Base-by-base conservation (phyloP, 2,329 filamentous ascomycete genomes). In the Ophiocordyceps australis region DNA sequence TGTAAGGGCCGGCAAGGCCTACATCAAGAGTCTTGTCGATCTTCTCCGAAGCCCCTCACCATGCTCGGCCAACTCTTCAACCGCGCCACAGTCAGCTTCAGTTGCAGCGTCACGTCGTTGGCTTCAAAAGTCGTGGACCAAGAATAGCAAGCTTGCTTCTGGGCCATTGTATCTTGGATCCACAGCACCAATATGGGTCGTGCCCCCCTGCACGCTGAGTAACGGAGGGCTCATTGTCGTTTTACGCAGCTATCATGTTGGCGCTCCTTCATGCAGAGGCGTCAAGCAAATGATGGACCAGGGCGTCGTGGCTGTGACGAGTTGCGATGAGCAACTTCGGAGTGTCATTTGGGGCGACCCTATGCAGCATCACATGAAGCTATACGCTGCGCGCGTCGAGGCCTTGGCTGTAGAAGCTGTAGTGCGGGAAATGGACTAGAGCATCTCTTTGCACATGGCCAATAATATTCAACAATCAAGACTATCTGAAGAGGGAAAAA, bases 291-390 rank as follows among this genome's bases (percentile, higher is more conserved):
- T 57, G 22, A 49, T 72, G 13, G 48, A 51, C 30, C 63, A 74
- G 25, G 65, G 70, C 5, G 65, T 83, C 0, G 64, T 78, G 24
- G 79, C 79, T 3, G 73, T 74, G 32, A 61, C 72, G 8, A 64
- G 74, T 7, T 65, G 56, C 1, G 77, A 89, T 34, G 65, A 74
- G 22, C 58, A 78, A 41, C 47, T 92, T 26, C 56, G 75, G 14
- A 62, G 58, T 2, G 63, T 83, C 1, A 58, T 92, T 4, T 92
- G 82, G 64, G 82, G 82, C 0, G 81, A 92, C 43, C 77, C 79
- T 0, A 56, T 81, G 22, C 76, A 72, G 43, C 82, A 91, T 51
- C 59, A 72, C 37, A 91, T 92, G 82, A 67, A 57, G 31, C 42
- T 89, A 13, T 92, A 92, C 48, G 67, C 68, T 10, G 65, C 61